A percentile compares a stretch with the other conserved stretches of the same genome.
Conservation (phyloP, 768 basidiomycete species). For the Phlebiopsis gigantea region DNA sequence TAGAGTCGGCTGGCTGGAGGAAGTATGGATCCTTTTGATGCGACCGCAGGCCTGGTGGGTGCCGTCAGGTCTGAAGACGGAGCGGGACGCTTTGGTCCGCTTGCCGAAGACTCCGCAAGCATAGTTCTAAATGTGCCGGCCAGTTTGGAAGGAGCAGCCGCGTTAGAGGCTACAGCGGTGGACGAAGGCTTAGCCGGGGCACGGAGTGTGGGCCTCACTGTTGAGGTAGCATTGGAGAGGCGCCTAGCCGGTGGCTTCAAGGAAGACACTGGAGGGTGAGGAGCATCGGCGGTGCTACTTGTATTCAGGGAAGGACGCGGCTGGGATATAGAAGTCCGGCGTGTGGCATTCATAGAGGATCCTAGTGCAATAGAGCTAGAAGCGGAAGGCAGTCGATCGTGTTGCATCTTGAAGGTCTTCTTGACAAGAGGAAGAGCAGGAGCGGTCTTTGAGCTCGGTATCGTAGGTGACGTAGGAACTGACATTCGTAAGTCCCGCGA, state of each 20-base stretch:
- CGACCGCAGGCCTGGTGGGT: background rate
- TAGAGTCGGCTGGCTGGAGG: background rate
- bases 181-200: background rate
- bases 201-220: background rate
- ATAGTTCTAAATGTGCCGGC: background rate
- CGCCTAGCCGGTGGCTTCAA: background rate
- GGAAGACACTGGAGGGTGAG: background rate
- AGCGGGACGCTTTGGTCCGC: background rate
- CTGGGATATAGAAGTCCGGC: background rate
- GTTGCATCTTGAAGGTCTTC: constrained; percentile 22
- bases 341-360: background rate
- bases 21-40: background rate
- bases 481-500: background rate
- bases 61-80: background rate
- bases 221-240: background rate
- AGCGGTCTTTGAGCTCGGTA: constrained; percentile 10
- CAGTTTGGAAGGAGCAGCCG: background rate
- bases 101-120: background rate
- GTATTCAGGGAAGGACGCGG: background rate
- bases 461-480: background rate
- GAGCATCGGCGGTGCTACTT: background rate
- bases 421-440: constrained; percentile 26
- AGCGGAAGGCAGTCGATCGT: constrained; percentile 17
- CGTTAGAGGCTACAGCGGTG: background rate
- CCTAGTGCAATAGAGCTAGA: constrained; percentile 6